Percentiles rank a stretch among this genome's conserved stretches.
phyloP scores from a whole-genome alignment of 805 yeast species.

The Monosporozyma aquatica region DNA sequence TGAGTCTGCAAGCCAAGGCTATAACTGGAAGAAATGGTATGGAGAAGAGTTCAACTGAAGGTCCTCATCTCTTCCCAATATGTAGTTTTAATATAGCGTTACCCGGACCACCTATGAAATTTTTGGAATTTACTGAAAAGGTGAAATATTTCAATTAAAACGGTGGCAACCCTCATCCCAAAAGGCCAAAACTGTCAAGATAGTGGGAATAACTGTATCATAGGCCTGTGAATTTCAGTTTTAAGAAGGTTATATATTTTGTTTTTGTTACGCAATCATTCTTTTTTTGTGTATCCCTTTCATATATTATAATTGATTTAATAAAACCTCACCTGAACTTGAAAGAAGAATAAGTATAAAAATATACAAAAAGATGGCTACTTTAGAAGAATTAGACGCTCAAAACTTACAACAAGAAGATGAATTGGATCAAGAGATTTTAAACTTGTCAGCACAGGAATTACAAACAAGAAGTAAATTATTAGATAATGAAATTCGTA shows the following conservation, averaged over 20 bases:
- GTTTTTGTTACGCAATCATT: no score
- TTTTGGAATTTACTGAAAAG: neutral
- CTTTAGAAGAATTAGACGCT: conserved; percentile 71
- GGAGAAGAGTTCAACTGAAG: neutral
- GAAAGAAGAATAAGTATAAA: no score
- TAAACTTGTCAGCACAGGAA: conserved; percentile 69
- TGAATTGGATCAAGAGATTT: conserved; percentile 74
- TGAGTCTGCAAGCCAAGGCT: no score
- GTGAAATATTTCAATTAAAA: no score
- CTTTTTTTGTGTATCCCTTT: no score
- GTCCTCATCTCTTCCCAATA: no score
- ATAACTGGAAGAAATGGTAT: no score
- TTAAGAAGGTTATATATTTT: no score
- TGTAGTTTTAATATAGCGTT: neutral
- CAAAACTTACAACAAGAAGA: conserved; percentile 38
- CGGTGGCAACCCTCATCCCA: neutral
- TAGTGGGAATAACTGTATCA: no score
- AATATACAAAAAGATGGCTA: conserved; percentile 46
- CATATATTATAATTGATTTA: no score
- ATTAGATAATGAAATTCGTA: conserved; percentile 89
- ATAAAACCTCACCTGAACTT: no score
- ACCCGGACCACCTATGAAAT: neutral
- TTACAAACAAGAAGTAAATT: conserved; percentile 77
- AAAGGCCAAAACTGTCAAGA: neutral
- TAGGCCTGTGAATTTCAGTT: no score